Conservation (phyloP, 805 yeast genomes). For the Candida oleophila region DNA sequence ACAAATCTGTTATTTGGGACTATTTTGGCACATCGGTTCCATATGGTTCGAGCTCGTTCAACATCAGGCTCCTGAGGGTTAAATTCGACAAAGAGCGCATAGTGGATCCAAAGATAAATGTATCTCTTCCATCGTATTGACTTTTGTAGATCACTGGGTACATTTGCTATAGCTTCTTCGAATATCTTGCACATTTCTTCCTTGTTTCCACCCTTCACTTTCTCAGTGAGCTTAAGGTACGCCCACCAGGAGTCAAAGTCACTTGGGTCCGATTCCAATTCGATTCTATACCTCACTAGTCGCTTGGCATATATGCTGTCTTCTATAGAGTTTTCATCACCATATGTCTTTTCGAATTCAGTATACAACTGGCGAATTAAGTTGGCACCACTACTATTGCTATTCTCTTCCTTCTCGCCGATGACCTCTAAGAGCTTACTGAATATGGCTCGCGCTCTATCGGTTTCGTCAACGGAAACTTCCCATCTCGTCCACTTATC, state of each 20-base stretch:
- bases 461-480: slow-evolving; percentile 54
- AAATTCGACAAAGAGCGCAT: slow-evolving; percentile 62
- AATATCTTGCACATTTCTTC: slow-evolving; percentile 34
- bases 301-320: slow-evolving; percentile 53
- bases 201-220: slow-evolving; percentile 21
- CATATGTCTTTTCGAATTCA: slow-evolving; percentile 65
- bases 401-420: not conserved
- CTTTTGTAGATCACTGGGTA: slow-evolving; percentile 35
- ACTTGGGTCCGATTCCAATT: slow-evolving; percentile 42
- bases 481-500: slow-evolving; percentile 74
- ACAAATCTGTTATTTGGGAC: slow-evolving; percentile 58
- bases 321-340: slow-evolving; percentile 54
- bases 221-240: slow-evolving; percentile 52
- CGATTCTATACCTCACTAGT: slow-evolving; percentile 51
- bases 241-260: slow-evolving; percentile 88
- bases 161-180: slow-evolving; percentile 41
- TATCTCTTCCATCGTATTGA: slow-evolving; percentile 62
- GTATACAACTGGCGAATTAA: slow-evolving; percentile 41
- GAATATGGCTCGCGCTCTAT: slow-evolving; percentile 61
- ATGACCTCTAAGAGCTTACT: slow-evolving; percentile 43
- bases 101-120: slow-evolving; percentile 67
- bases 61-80: slow-evolving; percentile 32
- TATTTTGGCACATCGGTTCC: slow-evolving; percentile 45
- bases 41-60: slow-evolving; percentile 49
- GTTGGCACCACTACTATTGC: slow-evolving; percentile 14